These are phyloP conservation scores for Ramaria rubella DNA, from an alignment of 768 basidiomycete species.

Conservation along the genomic window DNA sequence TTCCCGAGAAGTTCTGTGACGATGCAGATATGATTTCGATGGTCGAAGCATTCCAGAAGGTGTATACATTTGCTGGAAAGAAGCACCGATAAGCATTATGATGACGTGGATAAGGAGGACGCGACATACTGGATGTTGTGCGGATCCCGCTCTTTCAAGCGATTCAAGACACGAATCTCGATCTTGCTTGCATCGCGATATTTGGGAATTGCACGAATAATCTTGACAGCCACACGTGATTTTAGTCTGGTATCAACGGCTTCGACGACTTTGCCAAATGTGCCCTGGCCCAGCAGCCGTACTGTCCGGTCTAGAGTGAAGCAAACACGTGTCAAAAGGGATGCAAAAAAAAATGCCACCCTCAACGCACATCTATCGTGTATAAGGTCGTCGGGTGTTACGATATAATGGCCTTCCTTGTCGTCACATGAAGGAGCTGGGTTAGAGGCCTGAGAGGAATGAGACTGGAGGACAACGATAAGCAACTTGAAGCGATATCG, in stretches of 20 bases:
- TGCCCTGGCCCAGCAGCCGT: constrained; percentile 88
- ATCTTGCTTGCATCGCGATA: constrained; percentile 99
- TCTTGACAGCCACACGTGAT: constrained; percentile 90
- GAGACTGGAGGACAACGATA: constrained; percentile 14
- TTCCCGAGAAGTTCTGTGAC: constrained; percentile 93
- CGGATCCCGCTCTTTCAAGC: constrained; percentile 84
- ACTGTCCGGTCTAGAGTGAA: constrained; percentile 78
- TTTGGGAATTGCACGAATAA: constrained; percentile 96
- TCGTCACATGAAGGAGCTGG: constrained; percentile 79
- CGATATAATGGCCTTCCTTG: constrained; percentile 98
- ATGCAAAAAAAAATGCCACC: background rate
- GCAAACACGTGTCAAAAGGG: background rate
- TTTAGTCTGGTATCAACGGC: constrained; percentile 74
- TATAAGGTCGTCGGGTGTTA: constrained; percentile 86
- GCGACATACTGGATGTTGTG: constrained; percentile 74
- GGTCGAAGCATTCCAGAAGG: constrained; percentile 90
- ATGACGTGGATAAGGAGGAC: constrained; percentile 2
- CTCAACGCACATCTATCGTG: constrained; percentile 66
- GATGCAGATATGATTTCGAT: constrained; percentile 94
- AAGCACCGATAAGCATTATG: constrained; percentile 17
- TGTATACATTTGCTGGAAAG: constrained; percentile 92
- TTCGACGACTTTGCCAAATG: constrained; percentile 98
- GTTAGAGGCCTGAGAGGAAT: constrained; percentile 43
- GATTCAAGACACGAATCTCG: constrained; percentile 90
- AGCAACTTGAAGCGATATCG: constrained; percentile 21